Base-by-base conservation (phyloP, 2,329 filamentous ascomycete genomes). In the Ceratocystis smalleyi region DNA sequence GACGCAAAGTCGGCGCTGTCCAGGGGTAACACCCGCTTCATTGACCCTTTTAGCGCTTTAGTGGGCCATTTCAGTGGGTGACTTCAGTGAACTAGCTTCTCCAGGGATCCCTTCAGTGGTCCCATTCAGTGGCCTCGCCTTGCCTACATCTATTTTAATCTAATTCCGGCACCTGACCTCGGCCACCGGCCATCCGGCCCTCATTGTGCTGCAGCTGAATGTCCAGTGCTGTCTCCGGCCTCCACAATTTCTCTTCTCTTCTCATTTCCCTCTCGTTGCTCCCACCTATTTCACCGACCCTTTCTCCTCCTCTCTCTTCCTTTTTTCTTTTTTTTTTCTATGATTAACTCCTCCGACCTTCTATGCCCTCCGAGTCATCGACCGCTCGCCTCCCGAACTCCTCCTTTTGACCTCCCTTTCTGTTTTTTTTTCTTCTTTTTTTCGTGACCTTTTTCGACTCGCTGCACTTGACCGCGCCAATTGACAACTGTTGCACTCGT, bases 131-230 rank as follows among this genome's bases (percentile, higher is more conserved):
- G 35, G 54, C 15, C 22, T 19, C 3, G 47, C 8, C 47, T 49
- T 7, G 47, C 19, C 19, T 51, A 43, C 61, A 49, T 64, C 60
- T 55, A 17, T 54, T 55, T 45, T 55, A 59, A 54, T 43, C 62
- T 64, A 49, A 62, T 64, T 59, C 65, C 62, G 65, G 62, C 65
- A 66, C 59, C 65, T 66, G 65, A 64, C 62, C 65, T 64, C 65
- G 65, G 65, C 65, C 65, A 66, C 65, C 65, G 65, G 65, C 62
- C 65, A 66, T 66, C 65, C 65, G 65, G 65, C 45, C 65, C 12
- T 40, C 35, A 40, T 61, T 43, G 43, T 43, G 17, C 17, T 49
- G 49, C 40, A 35, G 47, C 49, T 49, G 49, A 66, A 64, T 66
- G 27, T 62, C 43, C 51, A 64, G 59, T 61, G 59, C 59, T 62